A percentile compares a stretch with the other conserved stretches of the same genome.
phyloP scores from a whole-genome alignment of 2,329 filamentous ascomycete species.

The Nigrospora osmanthi region DNA sequence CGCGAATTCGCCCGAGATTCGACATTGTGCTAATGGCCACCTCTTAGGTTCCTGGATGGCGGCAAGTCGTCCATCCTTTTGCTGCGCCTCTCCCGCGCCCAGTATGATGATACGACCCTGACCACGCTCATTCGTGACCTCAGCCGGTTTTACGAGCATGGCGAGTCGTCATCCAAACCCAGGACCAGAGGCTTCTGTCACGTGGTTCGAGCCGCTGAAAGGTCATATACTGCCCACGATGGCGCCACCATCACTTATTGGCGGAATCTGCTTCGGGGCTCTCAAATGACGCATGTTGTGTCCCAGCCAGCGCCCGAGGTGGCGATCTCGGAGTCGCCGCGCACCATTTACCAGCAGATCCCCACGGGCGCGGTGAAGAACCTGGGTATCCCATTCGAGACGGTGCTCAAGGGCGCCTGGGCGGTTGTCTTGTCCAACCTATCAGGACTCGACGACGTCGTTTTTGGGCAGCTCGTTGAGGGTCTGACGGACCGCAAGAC shows the following conservation, averaged over 20 bases:
- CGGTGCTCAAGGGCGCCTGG: constrained; percentile 51
- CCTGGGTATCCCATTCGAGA: constrained; percentile 39
- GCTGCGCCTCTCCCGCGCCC: constrained; percentile 38
- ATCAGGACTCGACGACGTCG: constrained; percentile 39
- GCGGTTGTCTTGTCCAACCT: constrained; percentile 44
- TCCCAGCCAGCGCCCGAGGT: constrained; percentile 31
- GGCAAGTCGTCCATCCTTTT: constrained; percentile 38
- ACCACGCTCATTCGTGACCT: constrained; percentile 40
- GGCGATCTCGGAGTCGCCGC: constrained; percentile 25
- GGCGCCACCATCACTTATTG: constrained; percentile 35
- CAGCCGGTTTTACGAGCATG: constrained; percentile 33
- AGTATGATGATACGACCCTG: constrained; percentile 39
- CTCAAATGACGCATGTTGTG: constrained; percentile 37
- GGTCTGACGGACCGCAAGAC: constrained; percentile 30
- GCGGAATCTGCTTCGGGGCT: constrained; percentile 33
- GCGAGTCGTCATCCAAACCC: constrained; percentile 24
- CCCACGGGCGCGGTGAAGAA: constrained; percentile 31
- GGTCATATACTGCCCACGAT: too few relatives aligned
- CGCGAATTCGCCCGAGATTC: too few relatives aligned
- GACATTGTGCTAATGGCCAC: background rate
- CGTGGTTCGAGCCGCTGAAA: constrained; percentile 19
- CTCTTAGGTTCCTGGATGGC: constrained; percentile 26
- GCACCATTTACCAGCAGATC: constrained; percentile 30
- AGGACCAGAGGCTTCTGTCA: constrained; percentile 32
- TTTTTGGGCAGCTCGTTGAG: constrained; percentile 47